Evolutionary conservation across 768 basidiomycete species (phyloP).

Genomic region (Baorangia bicolor): DNA sequence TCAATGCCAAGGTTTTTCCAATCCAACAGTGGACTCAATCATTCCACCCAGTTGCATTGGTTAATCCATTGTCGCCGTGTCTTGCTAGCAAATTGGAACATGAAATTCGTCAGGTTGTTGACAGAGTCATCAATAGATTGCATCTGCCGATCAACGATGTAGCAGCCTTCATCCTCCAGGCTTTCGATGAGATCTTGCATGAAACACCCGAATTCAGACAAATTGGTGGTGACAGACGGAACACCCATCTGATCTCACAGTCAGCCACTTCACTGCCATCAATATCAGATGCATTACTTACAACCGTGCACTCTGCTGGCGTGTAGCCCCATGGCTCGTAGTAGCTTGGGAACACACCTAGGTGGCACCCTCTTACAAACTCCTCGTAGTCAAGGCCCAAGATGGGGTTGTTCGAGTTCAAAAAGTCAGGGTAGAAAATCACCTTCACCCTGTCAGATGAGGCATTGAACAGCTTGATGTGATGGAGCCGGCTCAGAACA

Average conservation of each 20-base stretch:
- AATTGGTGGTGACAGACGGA: conserved; percentile 94
- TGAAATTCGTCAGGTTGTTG: conserved; percentile 70
- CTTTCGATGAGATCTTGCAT: conserved; percentile 98
- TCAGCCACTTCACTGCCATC: conserved; percentile 8
- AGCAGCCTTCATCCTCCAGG: conserved; percentile 93
- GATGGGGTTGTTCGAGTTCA: conserved; percentile 97
- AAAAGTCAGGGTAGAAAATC: conserved; percentile 97
- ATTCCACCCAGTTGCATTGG: conserved; percentile 96
- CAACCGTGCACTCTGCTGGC: conserved; percentile 98
- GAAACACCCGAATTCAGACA: conserved; percentile 97
- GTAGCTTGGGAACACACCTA: conserved; percentile 98
- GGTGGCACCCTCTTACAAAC: conserved; percentile 96
- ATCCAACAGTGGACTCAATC: conserved; percentile 88
- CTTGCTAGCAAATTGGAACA: conserved; percentile 77
- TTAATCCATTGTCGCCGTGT: conserved; percentile 97
- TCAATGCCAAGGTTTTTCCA: conserved; percentile 99
- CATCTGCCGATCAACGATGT: conserved; percentile 91
- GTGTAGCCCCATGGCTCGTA: conserved; percentile 98
- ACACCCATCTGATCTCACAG: conserved; percentile 79
- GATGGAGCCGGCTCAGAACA: conserved; percentile 90
- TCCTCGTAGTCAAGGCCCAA: conserved; percentile 98
- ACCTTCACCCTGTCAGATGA: conserved; percentile 92
- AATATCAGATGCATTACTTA: conserved; percentile 38
- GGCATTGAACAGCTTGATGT: conserved; percentile 91
- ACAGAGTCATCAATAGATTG: conserved; percentile 92